phyloP scores from a whole-genome alignment of 257 asterid species.

The Cynanchum wilfordii region DNA sequence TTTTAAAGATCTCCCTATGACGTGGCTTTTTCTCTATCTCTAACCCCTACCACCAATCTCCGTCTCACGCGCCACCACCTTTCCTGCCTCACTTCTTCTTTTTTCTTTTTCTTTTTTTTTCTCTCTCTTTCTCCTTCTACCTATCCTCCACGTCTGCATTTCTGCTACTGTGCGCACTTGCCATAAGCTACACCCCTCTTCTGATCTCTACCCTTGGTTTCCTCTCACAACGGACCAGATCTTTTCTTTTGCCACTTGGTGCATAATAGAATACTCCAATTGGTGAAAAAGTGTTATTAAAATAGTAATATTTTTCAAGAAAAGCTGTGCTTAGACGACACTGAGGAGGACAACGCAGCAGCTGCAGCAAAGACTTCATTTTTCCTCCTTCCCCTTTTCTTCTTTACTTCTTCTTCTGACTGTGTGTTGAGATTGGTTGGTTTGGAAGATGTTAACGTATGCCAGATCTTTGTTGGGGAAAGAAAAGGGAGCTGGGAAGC shows the following conservation, averaged over 20 bases:
- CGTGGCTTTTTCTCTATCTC: conserved; percentile 52
- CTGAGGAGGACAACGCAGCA: background rate
- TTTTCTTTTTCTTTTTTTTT: conserved; percentile 1
- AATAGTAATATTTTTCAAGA: conserved; percentile 19
- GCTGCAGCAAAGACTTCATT: conserved; percentile 9
- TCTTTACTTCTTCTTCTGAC: background rate
- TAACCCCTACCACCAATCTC: conserved; percentile 16
- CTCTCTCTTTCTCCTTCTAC: conserved; percentile 5
- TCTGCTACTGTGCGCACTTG: conserved; percentile 21
- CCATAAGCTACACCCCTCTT: conserved; percentile 2
- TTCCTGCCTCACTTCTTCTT: background rate
- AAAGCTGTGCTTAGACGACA: conserved; percentile 14
- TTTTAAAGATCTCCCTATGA: conserved; percentile 18
- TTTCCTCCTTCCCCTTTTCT: conserved; percentile 4
- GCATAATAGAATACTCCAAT: conserved; percentile 30
- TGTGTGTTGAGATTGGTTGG: conserved; percentile 9
- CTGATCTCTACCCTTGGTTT: conserved; percentile 22
- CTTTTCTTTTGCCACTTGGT: conserved; percentile 9
- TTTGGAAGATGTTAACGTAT: conserved; percentile 20
- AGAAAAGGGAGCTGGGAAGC: background rate
- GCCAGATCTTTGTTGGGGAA: conserved; percentile 15
- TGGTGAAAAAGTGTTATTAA: conserved; percentile 30
- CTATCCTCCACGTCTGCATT: conserved; percentile 28
- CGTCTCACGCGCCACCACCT: conserved; percentile 16
- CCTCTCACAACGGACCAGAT: conserved; percentile 11